Evolutionary conservation across 164 flowering plant species (phyloP), one percentile per base, ranked within the genome.

Genomic region (Sedum album): DNA sequence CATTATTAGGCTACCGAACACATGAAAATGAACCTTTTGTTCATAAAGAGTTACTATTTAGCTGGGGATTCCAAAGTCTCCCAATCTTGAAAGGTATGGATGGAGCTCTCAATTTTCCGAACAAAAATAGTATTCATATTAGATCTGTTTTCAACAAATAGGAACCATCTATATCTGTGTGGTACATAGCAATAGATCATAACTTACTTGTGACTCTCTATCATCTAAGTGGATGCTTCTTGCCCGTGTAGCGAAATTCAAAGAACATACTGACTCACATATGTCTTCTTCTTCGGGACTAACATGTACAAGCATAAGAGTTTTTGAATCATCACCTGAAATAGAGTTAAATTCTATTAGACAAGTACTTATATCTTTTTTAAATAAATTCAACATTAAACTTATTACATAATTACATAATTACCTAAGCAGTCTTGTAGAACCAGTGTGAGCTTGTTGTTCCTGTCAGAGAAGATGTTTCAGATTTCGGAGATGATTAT

Each of bases 391-490:
- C 21, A 64, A 10, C 13, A 20, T 33, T 20, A 51, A 65, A 68
- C 51, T 61, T 51, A 69, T 68, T 49, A 31, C 17, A 49, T 61
- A 17, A n/a, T n/a, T n/a, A n/a, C n/a, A n/a, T n/a, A n/a, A n/a
- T 77, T 82, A 87, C 91, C 91, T 10, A 87, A 82, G 68, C 87
- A 87, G 70, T 87, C 91, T 75, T 76, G 81, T 26, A 85, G 86
- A 74, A 87, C 80, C 76, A 80, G 88, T 30, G 91, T 87, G 78
- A 87, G 76, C 85, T 87, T 87, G 86, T 88, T 87, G 71, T 87
- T 87, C 88, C 91, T 87, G 89, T 79, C 60, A 76, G 60, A 73
- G 65, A 38, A 4, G 60, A 66, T 55, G 66, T 62, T 51, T 35
- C 44, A 38, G 20, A 64, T 21, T 21, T n/a, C 5, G 38, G 44